phyloP scores from a whole-genome alignment of 176 grass and related monocot genomes.

The Oryza punctata region DNA sequence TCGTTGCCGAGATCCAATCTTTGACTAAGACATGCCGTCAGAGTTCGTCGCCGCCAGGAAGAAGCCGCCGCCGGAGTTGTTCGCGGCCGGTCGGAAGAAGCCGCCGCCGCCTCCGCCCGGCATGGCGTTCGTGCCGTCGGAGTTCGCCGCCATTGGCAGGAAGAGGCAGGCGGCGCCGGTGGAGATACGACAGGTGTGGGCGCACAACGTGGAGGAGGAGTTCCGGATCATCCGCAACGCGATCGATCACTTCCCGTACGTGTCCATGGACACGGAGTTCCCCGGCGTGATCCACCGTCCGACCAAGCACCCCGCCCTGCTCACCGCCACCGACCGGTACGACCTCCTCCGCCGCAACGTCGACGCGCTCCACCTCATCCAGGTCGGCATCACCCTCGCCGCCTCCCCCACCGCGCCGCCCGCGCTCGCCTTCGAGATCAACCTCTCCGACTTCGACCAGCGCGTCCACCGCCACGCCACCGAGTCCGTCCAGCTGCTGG shows the following conservation, averaged over 20 bases:
- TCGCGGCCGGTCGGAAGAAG: no score
- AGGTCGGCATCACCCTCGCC: slow-evolving; percentile 75
- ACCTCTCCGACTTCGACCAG: slow-evolving; percentile 88
- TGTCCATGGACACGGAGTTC: slow-evolving; percentile 96
- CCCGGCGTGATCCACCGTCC: slow-evolving; percentile 69
- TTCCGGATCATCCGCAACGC: slow-evolving; percentile 61
- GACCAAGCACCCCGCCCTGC: slow-evolving; percentile 39
- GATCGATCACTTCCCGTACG: slow-evolving; percentile 56
- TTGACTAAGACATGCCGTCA: neutral
- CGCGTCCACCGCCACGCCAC: slow-evolving; percentile 60
- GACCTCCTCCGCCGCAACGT: slow-evolving; percentile 69
- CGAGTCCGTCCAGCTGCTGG: slow-evolving; percentile 54
- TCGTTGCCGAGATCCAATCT: neutral
- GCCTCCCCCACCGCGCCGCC: slow-evolving; percentile 30
- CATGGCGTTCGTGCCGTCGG: neutral
- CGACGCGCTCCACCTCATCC: slow-evolving; percentile 85
- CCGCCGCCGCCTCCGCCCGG: no score
- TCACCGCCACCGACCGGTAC: slow-evolving; percentile 64
- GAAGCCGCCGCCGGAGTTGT: neutral
- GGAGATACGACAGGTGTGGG: slow-evolving; percentile 79
- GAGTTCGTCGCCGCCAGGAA: neutral
- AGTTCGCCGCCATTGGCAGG: neutral
- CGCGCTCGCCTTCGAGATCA: slow-evolving; percentile 72
- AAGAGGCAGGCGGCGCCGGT: neutral
- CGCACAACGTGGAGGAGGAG: slow-evolving; percentile 68